Conservation (phyloP, 345 rosid genomes). For the Gossypium arboreum region DNA sequence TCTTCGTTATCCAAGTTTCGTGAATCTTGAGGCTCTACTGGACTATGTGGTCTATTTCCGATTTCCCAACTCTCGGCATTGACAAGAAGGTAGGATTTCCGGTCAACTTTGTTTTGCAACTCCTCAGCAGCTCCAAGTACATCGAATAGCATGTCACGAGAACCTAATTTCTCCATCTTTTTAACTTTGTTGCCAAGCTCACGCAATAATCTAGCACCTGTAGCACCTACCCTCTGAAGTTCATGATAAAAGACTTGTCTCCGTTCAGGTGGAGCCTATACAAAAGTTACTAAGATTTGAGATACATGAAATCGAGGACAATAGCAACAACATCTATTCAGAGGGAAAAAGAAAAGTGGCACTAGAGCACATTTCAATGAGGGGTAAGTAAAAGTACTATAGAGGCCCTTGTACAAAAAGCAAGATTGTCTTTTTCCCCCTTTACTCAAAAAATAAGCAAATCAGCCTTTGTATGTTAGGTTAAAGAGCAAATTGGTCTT, state of each 20-base stretch:
- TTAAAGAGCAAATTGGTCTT: too few species aligned
- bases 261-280: constrained; percentile 75
- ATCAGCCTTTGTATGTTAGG: too few species aligned
- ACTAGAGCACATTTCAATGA: background rate
- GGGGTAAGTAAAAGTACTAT: too few species aligned
- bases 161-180: constrained; percentile 78
- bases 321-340: background rate
- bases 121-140: constrained; percentile 78
- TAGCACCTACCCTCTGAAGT: constrained; percentile 59
- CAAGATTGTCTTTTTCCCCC: too few species aligned
- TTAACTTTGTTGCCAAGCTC: constrained; percentile 75
- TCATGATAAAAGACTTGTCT: constrained; percentile 67
- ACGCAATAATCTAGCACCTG: constrained; percentile 69
- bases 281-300: constrained; percentile 5
- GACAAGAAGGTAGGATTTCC: constrained; percentile 78
- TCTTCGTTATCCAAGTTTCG: constrained; percentile 46
- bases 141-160: constrained; percentile 54
- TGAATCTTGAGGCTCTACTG: constrained; percentile 44
- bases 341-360: background rate
- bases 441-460: too few species aligned
- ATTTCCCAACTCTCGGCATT: constrained; percentile 88
- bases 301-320: background rate
- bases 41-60: constrained; percentile 46
- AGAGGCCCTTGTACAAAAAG: too few species aligned
- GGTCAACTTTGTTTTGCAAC: constrained; percentile 68